These are phyloP conservation scores for Ammopiptanthus mongolicus DNA, from an alignment of 306 rosid species.

Conservation along the genomic window DNA sequence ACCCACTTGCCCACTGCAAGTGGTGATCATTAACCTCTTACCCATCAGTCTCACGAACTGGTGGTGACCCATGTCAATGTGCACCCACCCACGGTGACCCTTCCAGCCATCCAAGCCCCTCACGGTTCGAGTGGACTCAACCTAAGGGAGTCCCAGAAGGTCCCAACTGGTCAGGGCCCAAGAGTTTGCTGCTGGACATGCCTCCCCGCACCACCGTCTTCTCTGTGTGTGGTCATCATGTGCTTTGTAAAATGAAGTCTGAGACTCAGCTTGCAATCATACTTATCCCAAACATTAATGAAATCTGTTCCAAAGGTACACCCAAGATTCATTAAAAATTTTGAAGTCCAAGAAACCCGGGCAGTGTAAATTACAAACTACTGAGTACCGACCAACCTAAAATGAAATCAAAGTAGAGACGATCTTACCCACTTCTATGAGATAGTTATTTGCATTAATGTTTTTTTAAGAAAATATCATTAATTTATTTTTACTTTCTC, in stretches of 20 bases:
- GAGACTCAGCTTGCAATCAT: neutral
- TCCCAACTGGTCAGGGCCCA: no score
- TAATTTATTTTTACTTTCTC: neutral
- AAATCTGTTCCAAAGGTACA: neutral
- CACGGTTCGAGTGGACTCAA: no score
- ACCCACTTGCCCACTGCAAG: no score
- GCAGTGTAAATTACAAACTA: neutral
- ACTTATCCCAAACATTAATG: neutral
- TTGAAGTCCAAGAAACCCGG: neutral
- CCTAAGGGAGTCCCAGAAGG: no score
- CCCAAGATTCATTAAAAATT: neutral
- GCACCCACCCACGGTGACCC: no score
- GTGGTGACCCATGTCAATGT: no score
- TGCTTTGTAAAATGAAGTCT: neutral
- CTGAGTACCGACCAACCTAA: neutral
- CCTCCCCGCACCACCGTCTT: no score
- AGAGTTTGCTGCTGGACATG: no score
- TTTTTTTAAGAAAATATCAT: neutral
- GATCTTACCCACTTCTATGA: neutral
- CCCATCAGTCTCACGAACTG: no score
- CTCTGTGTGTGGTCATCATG: no score
- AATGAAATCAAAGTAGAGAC: neutral
- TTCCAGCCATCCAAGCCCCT: no score
- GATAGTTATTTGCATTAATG: neutral
- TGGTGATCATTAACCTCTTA: no score